Base-by-base conservation (phyloP, 106 monocot species). In the Agapanthus africanus region DNA sequence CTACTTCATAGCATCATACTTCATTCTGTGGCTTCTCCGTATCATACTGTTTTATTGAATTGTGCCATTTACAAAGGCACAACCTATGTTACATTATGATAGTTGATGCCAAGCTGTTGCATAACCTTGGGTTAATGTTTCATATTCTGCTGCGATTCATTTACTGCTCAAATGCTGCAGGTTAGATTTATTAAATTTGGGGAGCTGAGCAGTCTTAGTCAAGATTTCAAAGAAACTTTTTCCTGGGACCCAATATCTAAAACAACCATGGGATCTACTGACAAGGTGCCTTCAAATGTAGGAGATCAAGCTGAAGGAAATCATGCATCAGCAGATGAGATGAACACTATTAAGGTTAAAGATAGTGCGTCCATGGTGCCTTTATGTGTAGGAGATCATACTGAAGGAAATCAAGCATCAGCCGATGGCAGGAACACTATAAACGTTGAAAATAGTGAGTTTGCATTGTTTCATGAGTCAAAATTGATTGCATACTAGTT, bases 111-210 rank as follows among this genome's bases (percentile, higher is more conserved):
- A 39, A 16, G 14, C 16, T 44, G 2, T 16, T 6, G n/a, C 2
- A 44, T 11, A 14, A 44, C 44, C 44, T 14, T 44, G 10, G 10
- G 3, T 44, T 44, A 44, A 11, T 6, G 16, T 44, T 44, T 4
- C 44, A 44, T 14, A 14, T 44, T 44, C 16, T 44, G 2, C 44
- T 14, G 16, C 3, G 16, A 14, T 14, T 6, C 16, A 11, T 44
- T 14, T 44, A 44, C 9, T n/a, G 21, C 16, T n/a, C 1, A 21
- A 21, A 37, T 65, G 9, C 25, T 81, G 61, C 75, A 83, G 83
- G 76, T 83, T 31, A 66, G 71, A 68, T 38, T 44, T 59, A 63
- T 83, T 9, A 73, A 64, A 66, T 56, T 21, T 51, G 77, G 77
- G 64, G 72, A 59, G 32, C 15, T 77, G 37, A 66, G 71, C 59